phyloP scores from a whole-genome alignment of 1,139 yeast species.

The Taphrina betulina region DNA sequence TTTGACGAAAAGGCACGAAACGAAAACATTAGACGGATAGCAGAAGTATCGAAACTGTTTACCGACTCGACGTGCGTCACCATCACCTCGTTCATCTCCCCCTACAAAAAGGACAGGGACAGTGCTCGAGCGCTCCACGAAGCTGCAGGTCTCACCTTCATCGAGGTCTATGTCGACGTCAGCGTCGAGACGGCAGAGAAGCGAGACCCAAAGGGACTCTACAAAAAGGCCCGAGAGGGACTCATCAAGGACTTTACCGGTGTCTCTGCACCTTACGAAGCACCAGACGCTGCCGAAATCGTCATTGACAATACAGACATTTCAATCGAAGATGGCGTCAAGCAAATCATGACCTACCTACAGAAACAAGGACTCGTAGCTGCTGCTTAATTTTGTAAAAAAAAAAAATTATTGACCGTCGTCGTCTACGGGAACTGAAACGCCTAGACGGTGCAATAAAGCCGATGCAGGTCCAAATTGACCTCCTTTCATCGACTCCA shows the following conservation, averaged over 20 bases:
- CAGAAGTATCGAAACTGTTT: constrained; percentile 89
- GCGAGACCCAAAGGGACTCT: constrained; percentile 95
- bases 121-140: constrained; percentile 81
- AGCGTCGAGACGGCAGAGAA: constrained; percentile 91
- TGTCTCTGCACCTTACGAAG: constrained; percentile 92
- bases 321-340: constrained; percentile 77
- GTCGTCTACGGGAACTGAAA: constrained; percentile 29
- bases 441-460: constrained; percentile 43
- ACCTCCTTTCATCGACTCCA: constrained; percentile 40
- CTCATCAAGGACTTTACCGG: constrained; percentile 86
- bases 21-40: constrained; percentile 89
- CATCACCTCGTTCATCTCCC: constrained; percentile 87
- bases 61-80: constrained; percentile 86
- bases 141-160: constrained; percentile 71
- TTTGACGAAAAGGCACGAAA: constrained; percentile 87
- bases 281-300: constrained; percentile 79
- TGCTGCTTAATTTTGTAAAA: background rate
- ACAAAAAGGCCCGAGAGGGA: constrained; percentile 95
- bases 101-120: constrained; percentile 79
- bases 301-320: constrained; percentile 71
- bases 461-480: constrained; percentile 48
- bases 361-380: constrained; percentile 47
- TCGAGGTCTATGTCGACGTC: constrained; percentile 88
- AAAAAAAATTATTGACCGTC: background rate
- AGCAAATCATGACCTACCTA: constrained; percentile 68